These are phyloP conservation scores for Podospora pseudoanserina DNA, from an alignment of 495 filamentous ascomycete species.

Conservation along the genomic window DNA sequence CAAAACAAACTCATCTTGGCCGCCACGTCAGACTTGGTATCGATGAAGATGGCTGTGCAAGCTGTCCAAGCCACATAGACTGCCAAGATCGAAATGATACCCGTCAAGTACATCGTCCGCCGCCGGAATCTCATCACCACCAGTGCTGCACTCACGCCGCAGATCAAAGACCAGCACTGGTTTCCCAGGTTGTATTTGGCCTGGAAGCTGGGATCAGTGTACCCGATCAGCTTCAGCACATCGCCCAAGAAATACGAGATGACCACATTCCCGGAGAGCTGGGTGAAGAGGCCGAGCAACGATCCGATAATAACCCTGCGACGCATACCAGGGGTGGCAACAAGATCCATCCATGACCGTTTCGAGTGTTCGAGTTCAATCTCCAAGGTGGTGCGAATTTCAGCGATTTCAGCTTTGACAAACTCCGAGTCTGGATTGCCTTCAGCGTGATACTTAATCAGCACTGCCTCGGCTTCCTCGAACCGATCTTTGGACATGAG, in stretches of 20 bases:
- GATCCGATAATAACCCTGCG: conserved; percentile 54
- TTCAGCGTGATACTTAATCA: conserved; percentile 62
- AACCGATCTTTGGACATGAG: conserved; percentile 55
- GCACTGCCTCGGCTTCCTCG: conserved; percentile 55
- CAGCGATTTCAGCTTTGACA: conserved; percentile 54
- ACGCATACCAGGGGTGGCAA: conserved; percentile 53
- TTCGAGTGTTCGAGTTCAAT: conserved; percentile 55
- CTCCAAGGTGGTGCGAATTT: conserved; percentile 58
- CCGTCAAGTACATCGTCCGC: conserved; percentile 59
- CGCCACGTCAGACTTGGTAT: conserved; percentile 29
- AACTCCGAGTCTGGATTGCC: conserved; percentile 54
- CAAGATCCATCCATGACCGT: conserved; percentile 54
- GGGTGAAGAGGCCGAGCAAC: conserved; percentile 58
- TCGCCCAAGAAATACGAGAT: conserved; percentile 58
- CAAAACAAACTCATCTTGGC: conserved; percentile 54
- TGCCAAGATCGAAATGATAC: conserved; percentile 49
- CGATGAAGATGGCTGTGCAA: conserved; percentile 47
- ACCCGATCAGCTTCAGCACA: conserved; percentile 49
- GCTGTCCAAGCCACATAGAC: conserved; percentile 62
- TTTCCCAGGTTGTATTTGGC: conserved; percentile 56
- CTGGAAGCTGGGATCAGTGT: conserved; percentile 51
- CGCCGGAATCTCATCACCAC: conserved; percentile 53
- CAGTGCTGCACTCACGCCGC: conserved; percentile 52
- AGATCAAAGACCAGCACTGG: conserved; percentile 55
- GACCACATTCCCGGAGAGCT: conserved; percentile 62